A percentile compares a stretch with the other conserved stretches of the same genome.
Evolutionary conservation across 2,329 filamentous ascomycete species (phyloP).

Genomic region (Pseudopyrenochaeta lycopersici): DNA sequence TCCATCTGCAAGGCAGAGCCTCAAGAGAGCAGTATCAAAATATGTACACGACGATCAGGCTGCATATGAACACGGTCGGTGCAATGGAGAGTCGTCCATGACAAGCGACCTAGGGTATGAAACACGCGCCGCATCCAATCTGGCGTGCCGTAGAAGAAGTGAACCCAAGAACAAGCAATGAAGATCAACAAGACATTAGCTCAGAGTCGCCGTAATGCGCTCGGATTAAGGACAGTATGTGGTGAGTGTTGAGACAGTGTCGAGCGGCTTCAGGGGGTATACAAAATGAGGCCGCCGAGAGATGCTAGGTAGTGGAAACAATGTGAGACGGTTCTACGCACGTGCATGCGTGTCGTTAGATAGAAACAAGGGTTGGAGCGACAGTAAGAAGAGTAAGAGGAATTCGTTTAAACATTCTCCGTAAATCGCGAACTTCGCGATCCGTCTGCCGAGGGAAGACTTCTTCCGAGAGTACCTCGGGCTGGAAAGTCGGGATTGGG

Average conservation of each 20-base stretch:
- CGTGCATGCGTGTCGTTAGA: conserved; percentile 36
- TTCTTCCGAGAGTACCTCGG: conserved; percentile 51
- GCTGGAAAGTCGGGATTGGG: conserved; percentile 41
- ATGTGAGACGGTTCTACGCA: conserved; percentile 28
- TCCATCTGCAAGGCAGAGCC: neutral
- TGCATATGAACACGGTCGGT: conserved; percentile 13
- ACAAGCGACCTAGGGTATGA: conserved; percentile 21
- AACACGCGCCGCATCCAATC: conserved; percentile 20
- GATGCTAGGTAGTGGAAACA: conserved; percentile 11
- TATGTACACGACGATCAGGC: conserved; percentile 23
- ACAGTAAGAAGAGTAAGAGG: conserved; percentile 31
- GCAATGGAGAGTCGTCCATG: conserved; percentile 9
- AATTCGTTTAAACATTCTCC: conserved; percentile 53
- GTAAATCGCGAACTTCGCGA: conserved; percentile 58
- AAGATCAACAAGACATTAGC: conserved; percentile 32
- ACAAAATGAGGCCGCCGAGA: conserved; percentile 23
- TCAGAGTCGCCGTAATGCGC: conserved; percentile 16
- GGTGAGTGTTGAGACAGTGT: conserved; percentile 14
- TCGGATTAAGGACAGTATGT: conserved; percentile 32
- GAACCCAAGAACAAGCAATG: conserved; percentile 7
- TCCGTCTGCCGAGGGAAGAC: conserved; percentile 56
- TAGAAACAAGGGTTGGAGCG: conserved; percentile 26
- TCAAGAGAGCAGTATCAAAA: conserved; percentile 3
- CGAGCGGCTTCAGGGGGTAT: conserved; percentile 27
- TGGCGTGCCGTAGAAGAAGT: conserved; percentile 22